Percentiles rank a stretch among this genome's conserved stretches.
phyloP scores from a whole-genome alignment of 495 filamentous ascomycete species.

The Xylaria bambusicola region DNA sequence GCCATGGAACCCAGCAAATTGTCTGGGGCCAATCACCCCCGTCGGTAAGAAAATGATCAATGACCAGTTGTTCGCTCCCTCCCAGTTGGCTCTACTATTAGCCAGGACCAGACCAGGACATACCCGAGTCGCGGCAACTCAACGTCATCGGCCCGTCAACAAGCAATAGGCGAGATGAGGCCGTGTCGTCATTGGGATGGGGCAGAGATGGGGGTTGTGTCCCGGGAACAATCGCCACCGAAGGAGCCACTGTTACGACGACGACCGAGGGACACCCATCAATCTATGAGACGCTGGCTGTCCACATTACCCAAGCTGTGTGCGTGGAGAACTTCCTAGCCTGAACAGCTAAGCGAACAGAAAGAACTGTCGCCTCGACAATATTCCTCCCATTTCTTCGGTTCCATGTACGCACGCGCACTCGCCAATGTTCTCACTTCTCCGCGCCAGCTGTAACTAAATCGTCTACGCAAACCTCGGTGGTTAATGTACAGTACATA shows the following conservation, averaged over 20 bases:
- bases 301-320: background rate
- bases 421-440: background rate
- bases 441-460: constrained; percentile 5
- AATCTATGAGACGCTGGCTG: background rate
- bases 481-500: no score
- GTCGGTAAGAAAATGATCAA: no score
- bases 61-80: constrained; percentile 13
- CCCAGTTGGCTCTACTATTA: constrained; percentile 8
- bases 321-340: background rate
- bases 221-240: constrained; percentile 5
- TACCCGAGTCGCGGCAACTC: constrained; percentile 4
- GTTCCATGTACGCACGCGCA: background rate
- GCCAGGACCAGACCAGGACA: no score
- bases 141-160: constrained; percentile 18
- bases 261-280: no score
- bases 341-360: constrained; percentile 1
- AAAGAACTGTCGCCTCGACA: background rate
- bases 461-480: constrained; percentile 3
- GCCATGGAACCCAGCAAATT: background rate
- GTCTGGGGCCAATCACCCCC: constrained; percentile 8
- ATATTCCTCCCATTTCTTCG: no score
- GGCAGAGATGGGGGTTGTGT: no score
- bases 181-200: constrained; percentile 17
- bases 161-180: no score
- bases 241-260: background rate